Percentiles rank a stretch among this genome's conserved stretches.
These are phyloP conservation scores for Melastoma malabathricum DNA, from an alignment of 345 rosid genomes.

Conservation along the genomic window DNA sequence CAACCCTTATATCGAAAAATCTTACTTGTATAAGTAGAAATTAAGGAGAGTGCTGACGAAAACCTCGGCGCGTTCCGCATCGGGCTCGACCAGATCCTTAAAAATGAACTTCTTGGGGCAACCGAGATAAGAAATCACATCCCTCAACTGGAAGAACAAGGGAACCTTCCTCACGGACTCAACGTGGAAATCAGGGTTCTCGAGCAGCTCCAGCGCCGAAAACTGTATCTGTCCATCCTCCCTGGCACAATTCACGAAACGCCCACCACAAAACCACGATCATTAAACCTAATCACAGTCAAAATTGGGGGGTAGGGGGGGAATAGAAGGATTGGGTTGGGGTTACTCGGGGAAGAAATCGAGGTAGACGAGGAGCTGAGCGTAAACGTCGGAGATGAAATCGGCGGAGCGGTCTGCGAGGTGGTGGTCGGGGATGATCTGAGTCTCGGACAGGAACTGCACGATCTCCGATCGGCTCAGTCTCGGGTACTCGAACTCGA, in stretches of 20 bases:
- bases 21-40: conserved; percentile 67
- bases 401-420: conserved; percentile 37
- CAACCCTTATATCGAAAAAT: neutral
- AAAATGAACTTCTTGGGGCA: conserved; percentile 49
- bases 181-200: conserved; percentile 69
- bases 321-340: neutral
- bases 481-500: conserved; percentile 55
- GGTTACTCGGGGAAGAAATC: conserved; percentile 51
- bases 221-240: conserved; percentile 80
- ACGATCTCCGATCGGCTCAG: conserved; percentile 48
- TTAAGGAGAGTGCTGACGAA: conserved; percentile 73
- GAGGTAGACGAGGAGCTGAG: conserved; percentile 55
- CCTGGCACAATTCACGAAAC: conserved; percentile 18
- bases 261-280: neutral
- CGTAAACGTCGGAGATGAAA: conserved; percentile 43
- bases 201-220: conserved; percentile 61
- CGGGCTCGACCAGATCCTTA: conserved; percentile 59
- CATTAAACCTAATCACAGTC: neutral
- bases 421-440: conserved; percentile 40
- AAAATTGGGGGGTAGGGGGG: neutral
- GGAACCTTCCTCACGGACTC: conserved; percentile 38
- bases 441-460: conserved; percentile 37
- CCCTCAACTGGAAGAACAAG: conserved; percentile 32
- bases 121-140: conserved; percentile 22
- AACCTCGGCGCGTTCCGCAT: conserved; percentile 45